Conservation (phyloP, 1,284 basidiomycete genomes). For the Rhodotorula glutinis region DNA sequence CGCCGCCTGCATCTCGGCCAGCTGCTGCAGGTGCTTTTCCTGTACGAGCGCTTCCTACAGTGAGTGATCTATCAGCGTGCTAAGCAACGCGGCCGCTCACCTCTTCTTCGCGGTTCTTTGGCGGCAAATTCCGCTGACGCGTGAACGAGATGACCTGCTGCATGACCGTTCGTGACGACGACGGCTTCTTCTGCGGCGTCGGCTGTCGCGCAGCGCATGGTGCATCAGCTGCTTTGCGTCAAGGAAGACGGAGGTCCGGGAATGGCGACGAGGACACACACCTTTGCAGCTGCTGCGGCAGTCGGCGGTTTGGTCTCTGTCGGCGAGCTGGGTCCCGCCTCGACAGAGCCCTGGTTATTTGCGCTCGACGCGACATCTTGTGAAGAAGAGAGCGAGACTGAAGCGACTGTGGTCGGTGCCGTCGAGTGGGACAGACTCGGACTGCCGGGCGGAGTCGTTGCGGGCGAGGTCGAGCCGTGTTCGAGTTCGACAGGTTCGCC, state of each 20-base stretch:
- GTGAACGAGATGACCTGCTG: conserved; percentile 43
- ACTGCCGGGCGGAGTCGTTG: conserved; percentile 10
- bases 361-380: too few relatives aligned
- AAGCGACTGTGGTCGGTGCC: neutral
- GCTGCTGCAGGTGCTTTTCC: conserved; percentile 42
- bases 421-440: conserved; percentile 8
- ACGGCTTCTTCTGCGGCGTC: conserved; percentile 13
- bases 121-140: conserved; percentile 43
- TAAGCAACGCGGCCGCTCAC: conserved; percentile 10
- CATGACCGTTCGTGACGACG: conserved; percentile 28
- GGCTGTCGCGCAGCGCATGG: neutral
- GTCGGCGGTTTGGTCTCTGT: neutral
- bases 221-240: too few relatives aligned
- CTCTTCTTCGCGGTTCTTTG: conserved; percentile 43
- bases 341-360: too few relatives aligned
- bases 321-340: neutral
- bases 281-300: neutral
- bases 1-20: conserved; percentile 40
- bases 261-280: too few relatives aligned
- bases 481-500: conserved; percentile 18
- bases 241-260: too few relatives aligned
- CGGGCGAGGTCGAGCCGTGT: conserved; percentile 3
- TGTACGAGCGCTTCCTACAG: neutral
- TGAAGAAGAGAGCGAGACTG: neutral
- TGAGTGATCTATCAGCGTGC: too few relatives aligned